A percentile compares a stretch with the other conserved stretches of the same genome.
phyloP scores from a whole-genome alignment of 371 early-diverging fungal species.

The Circinella minor region DNA sequence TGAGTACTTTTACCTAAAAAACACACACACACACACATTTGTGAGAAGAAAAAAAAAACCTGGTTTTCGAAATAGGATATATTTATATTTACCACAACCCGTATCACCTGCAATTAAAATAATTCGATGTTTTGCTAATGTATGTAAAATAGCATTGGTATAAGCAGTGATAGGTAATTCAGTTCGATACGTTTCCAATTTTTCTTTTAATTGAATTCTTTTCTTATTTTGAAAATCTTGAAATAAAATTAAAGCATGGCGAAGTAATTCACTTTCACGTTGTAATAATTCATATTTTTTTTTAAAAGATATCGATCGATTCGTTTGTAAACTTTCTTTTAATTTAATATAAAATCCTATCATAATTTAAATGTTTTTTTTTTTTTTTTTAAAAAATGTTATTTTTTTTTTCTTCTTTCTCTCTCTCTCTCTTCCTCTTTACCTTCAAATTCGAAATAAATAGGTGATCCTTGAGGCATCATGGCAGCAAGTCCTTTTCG shows the following conservation, averaged over 20 bases:
- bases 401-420: too few species aligned
- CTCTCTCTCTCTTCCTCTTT: too few species aligned
- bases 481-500: slow-evolving; percentile 41
- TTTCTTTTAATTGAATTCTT: slow-evolving; percentile 35
- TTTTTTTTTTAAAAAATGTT: too few species aligned
- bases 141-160: slow-evolving; percentile 63
- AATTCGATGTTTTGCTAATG: slow-evolving; percentile 57
- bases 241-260: slow-evolving; percentile 61
- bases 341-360: slow-evolving; percentile 44
- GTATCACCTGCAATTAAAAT: slow-evolving; percentile 79
- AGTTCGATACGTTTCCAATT: slow-evolving; percentile 57
- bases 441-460: slow-evolving; percentile 57
- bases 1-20: slow-evolving; percentile 79
- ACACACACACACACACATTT: too few species aligned
- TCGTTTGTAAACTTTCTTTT: slow-evolving; percentile 27
- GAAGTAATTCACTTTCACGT: slow-evolving; percentile 49
- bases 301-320: background rate
- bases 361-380: too few species aligned
- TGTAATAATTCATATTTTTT: slow-evolving; percentile 10
- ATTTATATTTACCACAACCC: slow-evolving; percentile 63
- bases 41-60: too few species aligned
- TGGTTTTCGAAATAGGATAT: too few species aligned
- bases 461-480: slow-evolving; percentile 46
- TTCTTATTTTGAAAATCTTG: slow-evolving; percentile 62
- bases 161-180: slow-evolving; percentile 65